Conservation (phyloP, 257 asterid species). For the Avicennia marina region DNA sequence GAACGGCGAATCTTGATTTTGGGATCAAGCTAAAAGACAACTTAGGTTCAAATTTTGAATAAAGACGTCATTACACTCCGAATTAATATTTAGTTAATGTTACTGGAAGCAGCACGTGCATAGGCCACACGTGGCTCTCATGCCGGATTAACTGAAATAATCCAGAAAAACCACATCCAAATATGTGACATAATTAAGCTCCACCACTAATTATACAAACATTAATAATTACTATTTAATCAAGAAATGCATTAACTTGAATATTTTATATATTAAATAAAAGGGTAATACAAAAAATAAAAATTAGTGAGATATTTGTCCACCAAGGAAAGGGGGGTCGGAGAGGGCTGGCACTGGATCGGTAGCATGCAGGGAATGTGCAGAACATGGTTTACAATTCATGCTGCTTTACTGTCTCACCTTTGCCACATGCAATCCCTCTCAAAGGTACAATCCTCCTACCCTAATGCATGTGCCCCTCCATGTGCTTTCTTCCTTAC, state of each 20-base stretch:
- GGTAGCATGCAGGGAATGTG: conserved; percentile 88
- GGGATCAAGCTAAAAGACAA: conserved; percentile 27
- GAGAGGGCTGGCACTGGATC: conserved; percentile 13
- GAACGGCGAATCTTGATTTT: conserved; percentile 25
- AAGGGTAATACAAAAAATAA: no score
- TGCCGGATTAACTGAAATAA: conserved; percentile 27
- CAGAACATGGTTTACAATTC: conserved; percentile 87
- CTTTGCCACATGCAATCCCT: conserved; percentile 53
- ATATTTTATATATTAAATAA: not conserved
- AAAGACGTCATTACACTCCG: conserved; percentile 4
- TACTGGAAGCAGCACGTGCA: conserved; percentile 34
- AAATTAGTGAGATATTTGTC: not conserved
- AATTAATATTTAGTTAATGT: conserved; percentile 7
- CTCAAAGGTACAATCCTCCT: conserved; percentile 24
- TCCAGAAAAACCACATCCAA: conserved; percentile 35
- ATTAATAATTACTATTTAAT: not conserved
- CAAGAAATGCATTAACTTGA: not conserved
- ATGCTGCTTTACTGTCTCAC: conserved; percentile 82
- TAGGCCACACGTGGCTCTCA: conserved; percentile 47
- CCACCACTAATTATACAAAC: conserved; percentile 15
- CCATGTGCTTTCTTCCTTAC: not conserved
- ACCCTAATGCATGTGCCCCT: conserved; percentile 15
- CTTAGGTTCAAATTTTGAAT: conserved; percentile 12
- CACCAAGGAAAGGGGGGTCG: conserved; percentile 16
- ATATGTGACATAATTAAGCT: conserved; percentile 43